Percentiles rank a stretch among this genome's conserved stretches.
These are phyloP conservation scores for Ambrosiella xylebori DNA, from an alignment of 2,329 filamentous ascomycete genomes.

Conservation along the genomic window DNA sequence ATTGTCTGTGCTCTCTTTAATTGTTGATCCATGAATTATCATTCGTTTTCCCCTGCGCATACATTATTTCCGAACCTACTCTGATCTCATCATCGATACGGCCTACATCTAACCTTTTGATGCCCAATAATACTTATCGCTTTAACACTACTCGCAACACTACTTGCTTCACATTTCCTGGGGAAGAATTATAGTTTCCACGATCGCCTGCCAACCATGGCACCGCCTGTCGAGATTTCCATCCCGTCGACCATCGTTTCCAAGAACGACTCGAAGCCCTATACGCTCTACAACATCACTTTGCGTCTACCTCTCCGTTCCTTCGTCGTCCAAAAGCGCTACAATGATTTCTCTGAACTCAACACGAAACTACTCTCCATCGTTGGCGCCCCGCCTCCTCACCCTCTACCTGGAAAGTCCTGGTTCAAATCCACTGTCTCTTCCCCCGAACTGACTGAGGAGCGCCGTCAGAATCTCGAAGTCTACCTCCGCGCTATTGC, in stretches of 20 bases:
- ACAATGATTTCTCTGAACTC: conserved; percentile 59
- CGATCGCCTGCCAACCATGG: conserved; percentile 28
- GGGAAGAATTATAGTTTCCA: neutral
- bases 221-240: conserved; percentile 47
- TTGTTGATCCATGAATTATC: neutral
- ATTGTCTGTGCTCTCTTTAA: neutral
- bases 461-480: conserved; percentile 52
- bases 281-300: conserved; percentile 63
- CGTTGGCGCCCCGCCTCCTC: conserved; percentile 47
- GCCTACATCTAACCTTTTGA: neutral
- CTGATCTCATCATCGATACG: neutral
- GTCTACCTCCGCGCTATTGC: conserved; percentile 56
- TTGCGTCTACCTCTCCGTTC: conserved; percentile 60
- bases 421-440: conserved; percentile 61
- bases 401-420: conserved; percentile 51
- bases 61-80: neutral
- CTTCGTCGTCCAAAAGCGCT: conserved; percentile 62
- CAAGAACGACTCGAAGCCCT: conserved; percentile 42
- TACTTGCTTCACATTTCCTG: neutral
- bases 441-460: conserved; percentile 51
- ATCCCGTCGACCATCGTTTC: conserved; percentile 48
- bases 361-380: conserved; percentile 43
- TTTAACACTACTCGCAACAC: neutral
- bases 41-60: neutral
- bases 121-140: neutral